phyloP scores from a whole-genome alignment of 495 filamentous ascomycete species.

The Aspergillus nidulans region DNA sequence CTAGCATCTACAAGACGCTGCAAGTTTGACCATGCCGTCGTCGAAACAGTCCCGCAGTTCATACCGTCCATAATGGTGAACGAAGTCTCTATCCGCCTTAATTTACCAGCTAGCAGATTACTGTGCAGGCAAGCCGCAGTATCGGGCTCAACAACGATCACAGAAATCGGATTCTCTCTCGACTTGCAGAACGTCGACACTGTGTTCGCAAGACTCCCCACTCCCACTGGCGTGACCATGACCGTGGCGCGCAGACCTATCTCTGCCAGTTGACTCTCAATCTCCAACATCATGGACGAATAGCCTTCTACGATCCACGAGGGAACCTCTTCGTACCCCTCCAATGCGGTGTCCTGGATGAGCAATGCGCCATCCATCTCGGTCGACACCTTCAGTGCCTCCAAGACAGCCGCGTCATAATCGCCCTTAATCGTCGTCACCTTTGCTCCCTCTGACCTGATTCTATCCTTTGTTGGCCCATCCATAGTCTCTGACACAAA shows the following conservation, averaged over 20 bases:
- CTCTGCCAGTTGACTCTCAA: slow-evolving; percentile 48
- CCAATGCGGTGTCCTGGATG: slow-evolving; percentile 61
- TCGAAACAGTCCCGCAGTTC: slow-evolving; percentile 63
- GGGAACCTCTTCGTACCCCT: slow-evolving; percentile 59
- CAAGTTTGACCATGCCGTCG: slow-evolving; percentile 56
- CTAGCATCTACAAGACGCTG: slow-evolving; percentile 52
- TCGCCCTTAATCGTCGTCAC: slow-evolving; percentile 48
- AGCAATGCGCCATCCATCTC: slow-evolving; percentile 40
- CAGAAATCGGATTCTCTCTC: slow-evolving; percentile 21
- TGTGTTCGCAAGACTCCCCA: slow-evolving; percentile 61
- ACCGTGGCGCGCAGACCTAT: slow-evolving; percentile 29
- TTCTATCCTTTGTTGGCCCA: slow-evolving; percentile 44
- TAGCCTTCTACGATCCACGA: slow-evolving; percentile 73
- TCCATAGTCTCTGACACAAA: slow-evolving; percentile 55
- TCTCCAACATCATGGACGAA: slow-evolving; percentile 60
- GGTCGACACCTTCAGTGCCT: slow-evolving; percentile 33
- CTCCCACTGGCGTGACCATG: slow-evolving; percentile 57
- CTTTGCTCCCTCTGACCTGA: slow-evolving; percentile 53
- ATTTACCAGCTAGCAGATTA: slow-evolving; percentile 43
- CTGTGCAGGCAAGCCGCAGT: slow-evolving; percentile 55
- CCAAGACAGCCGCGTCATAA: slow-evolving; percentile 57
- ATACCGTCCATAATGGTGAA: slow-evolving; percentile 65
- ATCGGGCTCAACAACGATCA: slow-evolving; percentile 60
- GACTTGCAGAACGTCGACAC: slow-evolving; percentile 56
- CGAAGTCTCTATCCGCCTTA: slow-evolving; percentile 41